These are phyloP conservation scores for Cylindrodendrum hubeiense DNA, from an alignment of 2,329 filamentous ascomycete species.

Conservation along the genomic window DNA sequence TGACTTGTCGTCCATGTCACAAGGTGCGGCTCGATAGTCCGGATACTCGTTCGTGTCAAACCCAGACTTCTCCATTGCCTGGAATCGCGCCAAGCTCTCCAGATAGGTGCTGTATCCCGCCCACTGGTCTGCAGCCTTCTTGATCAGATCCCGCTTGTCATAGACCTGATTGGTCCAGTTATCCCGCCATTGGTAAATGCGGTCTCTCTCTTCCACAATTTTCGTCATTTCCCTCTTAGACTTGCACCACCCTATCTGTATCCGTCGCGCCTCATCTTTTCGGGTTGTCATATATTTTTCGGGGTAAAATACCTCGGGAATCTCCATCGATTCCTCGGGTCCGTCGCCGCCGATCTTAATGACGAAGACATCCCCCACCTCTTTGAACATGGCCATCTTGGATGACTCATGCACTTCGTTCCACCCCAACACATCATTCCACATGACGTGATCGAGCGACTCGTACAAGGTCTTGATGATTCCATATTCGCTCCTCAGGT, in stretches of 20 bases:
- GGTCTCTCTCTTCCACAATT: conserved; percentile 41
- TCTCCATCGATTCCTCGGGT: conserved; percentile 58
- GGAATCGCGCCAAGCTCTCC: conserved; percentile 51
- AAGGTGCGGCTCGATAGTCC: conserved; percentile 55
- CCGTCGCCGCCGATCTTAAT: conserved; percentile 59
- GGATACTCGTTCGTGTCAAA: conserved; percentile 55
- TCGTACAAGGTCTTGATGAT: conserved; percentile 61
- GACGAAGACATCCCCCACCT: conserved; percentile 63
- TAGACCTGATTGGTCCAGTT: conserved; percentile 41
- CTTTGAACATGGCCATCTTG: conserved; percentile 58
- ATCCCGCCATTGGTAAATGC: conserved; percentile 45
- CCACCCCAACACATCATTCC: conserved; percentile 57
- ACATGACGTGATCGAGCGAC: conserved; percentile 61
- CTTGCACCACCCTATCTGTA: conserved; percentile 54
- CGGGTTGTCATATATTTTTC: conserved; percentile 64
- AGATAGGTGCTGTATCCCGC: conserved; percentile 50
- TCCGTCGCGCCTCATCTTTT: conserved; percentile 59
- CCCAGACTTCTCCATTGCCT: conserved; percentile 51
- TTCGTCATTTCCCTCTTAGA: conserved; percentile 45
- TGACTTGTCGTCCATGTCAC: conserved; percentile 50
- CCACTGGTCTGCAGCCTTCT: conserved; percentile 49
- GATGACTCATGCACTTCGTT: conserved; percentile 51
- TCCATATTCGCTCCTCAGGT: conserved; percentile 51
- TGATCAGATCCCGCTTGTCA: conserved; percentile 49
- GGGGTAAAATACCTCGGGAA: conserved; percentile 65